A percentile compares a stretch with the other conserved stretches of the same genome.
phyloP scores from a whole-genome alignment of 768 basidiomycete genomes.

The Tylopilus vinaceipallidus region DNA sequence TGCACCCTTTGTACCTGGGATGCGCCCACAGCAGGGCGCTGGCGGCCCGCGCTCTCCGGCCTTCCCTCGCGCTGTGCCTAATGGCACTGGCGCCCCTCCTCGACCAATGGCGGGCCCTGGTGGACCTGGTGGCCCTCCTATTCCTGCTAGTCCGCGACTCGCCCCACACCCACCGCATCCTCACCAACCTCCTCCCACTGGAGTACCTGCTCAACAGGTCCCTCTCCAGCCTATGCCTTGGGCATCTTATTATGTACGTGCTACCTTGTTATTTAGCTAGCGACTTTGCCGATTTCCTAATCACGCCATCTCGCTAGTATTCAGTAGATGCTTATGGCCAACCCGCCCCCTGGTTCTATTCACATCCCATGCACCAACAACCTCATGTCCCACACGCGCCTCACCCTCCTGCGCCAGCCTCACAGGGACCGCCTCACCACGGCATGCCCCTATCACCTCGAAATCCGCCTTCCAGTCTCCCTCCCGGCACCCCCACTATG shows the following conservation, averaged over 20 bases:
- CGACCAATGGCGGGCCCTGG: conserved; percentile 49
- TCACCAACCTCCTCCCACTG: conserved; percentile 53
- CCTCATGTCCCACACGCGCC: conserved; percentile 49
- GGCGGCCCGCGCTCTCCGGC: conserved; percentile 66
- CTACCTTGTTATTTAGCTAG: not conserved
- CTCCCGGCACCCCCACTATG: conserved; percentile 69
- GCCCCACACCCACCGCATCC: conserved; percentile 45
- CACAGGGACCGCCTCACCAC: conserved; percentile 43
- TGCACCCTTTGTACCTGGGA: conserved; percentile 48
- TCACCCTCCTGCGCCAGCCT: conserved; percentile 33
- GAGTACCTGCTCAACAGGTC: conserved; percentile 45
- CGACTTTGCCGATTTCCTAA: not conserved
- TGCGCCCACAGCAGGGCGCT: conserved; percentile 46
- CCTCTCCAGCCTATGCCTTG: conserved; percentile 42
- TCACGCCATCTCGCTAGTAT: conserved; percentile 33
- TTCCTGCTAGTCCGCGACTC: conserved; percentile 65
- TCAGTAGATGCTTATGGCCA: conserved; percentile 49
- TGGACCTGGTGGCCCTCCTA: conserved; percentile 52
- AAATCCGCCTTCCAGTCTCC: conserved; percentile 50
- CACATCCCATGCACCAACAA: conserved; percentile 34
- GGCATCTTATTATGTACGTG: conserved; percentile 59
- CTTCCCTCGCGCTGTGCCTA: conserved; percentile 59
- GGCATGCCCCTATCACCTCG: conserved; percentile 70
- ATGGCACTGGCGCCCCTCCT: conserved; percentile 48
- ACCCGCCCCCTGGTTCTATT: conserved; percentile 39